phyloP scores from a whole-genome alignment of 106 monocot genomes.

The Dioscorea alata region DNA sequence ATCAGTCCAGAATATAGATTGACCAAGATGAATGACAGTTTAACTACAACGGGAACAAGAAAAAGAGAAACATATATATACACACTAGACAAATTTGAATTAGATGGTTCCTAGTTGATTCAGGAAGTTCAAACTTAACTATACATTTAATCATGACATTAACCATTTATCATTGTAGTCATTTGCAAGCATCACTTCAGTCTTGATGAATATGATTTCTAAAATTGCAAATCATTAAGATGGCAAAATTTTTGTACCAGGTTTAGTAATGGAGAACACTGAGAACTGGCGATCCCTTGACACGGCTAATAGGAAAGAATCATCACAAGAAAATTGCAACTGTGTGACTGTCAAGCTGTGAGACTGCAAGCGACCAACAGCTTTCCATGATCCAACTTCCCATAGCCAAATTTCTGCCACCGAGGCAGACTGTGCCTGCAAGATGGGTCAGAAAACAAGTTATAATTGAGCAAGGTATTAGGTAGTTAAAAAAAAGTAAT shows the following conservation, averaged over 20 bases:
- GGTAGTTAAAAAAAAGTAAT: background rate
- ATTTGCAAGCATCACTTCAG: too few species aligned
- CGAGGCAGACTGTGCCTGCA: conserved; percentile 69
- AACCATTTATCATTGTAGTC: too few species aligned
- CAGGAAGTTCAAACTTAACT: too few species aligned
- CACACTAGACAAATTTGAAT: too few species aligned
- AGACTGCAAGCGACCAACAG: conserved; percentile 74
- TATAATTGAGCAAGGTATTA: background rate
- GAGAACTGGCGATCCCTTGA: conserved; percentile 96
- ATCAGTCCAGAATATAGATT: too few species aligned
- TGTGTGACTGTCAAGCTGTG: conserved; percentile 91
- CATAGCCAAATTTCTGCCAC: conserved; percentile 90
- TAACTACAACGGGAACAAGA: too few species aligned
- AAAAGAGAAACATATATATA: too few species aligned
- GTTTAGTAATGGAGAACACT: conserved; percentile 55
- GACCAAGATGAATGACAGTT: too few species aligned
- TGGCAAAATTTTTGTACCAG: conserved; percentile 22
- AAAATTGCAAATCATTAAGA: too few species aligned
- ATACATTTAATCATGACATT: too few species aligned
- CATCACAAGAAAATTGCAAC: conserved; percentile 85
- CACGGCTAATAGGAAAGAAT: conserved; percentile 67
- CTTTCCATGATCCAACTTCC: conserved; percentile 95
- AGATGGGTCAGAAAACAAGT: background rate
- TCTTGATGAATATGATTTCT: too few species aligned
- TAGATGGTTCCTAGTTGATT: too few species aligned